Evolutionary conservation across 805 yeast species (phyloP).

Genomic region (Kluyveromyces aestuarii): DNA sequence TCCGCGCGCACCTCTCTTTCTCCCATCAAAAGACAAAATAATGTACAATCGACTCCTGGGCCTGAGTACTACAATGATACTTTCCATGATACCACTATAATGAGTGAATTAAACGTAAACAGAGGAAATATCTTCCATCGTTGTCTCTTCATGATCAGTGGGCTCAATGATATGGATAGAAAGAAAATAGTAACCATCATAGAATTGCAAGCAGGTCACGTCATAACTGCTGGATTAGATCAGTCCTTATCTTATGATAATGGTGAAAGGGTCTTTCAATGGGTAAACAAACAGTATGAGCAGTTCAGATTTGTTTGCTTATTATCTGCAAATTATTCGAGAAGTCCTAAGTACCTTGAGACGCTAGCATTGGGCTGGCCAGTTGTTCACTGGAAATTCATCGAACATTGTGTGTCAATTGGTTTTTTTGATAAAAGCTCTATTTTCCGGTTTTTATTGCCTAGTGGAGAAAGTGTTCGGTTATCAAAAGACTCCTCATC

Average conservation of each 20-base stretch:
- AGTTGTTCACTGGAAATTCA: constrained; percentile 48
- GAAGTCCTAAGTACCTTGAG: constrained; percentile 73
- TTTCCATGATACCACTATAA: constrained; percentile 1
- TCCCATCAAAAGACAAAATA: not conserved
- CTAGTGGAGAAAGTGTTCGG: constrained; percentile 59
- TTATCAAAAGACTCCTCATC: constrained; percentile 17
- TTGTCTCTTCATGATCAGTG: constrained; percentile 35
- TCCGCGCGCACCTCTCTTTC: not conserved
- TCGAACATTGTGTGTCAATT: constrained; percentile 38
- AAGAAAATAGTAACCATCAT: constrained; percentile 30
- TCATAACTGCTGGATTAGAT: constrained; percentile 30
- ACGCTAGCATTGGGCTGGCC: constrained; percentile 85
- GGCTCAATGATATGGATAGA: constrained; percentile 23
- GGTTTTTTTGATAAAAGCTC: constrained; percentile 6
- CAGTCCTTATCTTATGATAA: constrained; percentile 7
- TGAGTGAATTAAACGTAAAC: not conserved
- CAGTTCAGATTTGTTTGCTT: constrained; percentile 52
- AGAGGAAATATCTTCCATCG: constrained; percentile 20
- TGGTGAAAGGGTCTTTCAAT: constrained; percentile 1
- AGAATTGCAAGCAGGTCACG: constrained; percentile 35
- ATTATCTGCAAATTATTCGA: constrained; percentile 44
- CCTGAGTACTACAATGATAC: not conserved
- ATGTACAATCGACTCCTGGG: not conserved
- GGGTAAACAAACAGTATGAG: constrained; percentile 8
- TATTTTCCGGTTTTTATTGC: constrained; percentile 52